A percentile compares a stretch with the other conserved stretches of the same genome.
Conservation (phyloP, 2,329 filamentous ascomycete genomes). For the Cladosporium cucumerinum region DNA sequence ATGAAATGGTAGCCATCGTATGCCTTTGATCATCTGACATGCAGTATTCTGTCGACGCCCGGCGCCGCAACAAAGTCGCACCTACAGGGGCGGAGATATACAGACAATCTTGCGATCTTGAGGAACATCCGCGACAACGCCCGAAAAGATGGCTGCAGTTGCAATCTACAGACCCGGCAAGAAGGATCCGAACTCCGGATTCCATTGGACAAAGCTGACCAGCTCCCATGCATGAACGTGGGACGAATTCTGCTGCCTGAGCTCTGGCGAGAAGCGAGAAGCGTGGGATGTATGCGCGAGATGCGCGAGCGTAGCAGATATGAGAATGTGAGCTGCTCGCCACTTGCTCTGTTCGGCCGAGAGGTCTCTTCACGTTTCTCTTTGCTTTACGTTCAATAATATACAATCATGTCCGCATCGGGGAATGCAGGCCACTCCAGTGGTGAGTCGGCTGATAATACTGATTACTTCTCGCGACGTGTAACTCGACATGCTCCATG, state of each 20-base stretch:
- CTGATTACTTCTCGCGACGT: conserved; percentile 1
- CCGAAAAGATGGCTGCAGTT: background rate
- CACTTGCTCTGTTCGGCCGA: background rate
- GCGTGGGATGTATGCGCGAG: conserved; percentile 7
- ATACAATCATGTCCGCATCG: background rate
- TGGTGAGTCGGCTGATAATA: background rate
- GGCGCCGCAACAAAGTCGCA: background rate
- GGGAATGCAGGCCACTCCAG: background rate
- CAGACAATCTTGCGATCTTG: background rate
- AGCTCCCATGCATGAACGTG: conserved; percentile 7
- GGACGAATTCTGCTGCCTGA: conserved; percentile 12
- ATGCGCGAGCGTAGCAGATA: background rate
- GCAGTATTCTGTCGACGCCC: background rate
- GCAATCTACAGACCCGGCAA: background rate
- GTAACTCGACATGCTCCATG: background rate
- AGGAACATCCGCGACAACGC: background rate
- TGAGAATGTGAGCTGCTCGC: background rate
- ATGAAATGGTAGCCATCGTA: too few species aligned
- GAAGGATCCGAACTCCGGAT: background rate
- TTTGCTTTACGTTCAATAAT: background rate
- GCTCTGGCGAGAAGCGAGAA: background rate
- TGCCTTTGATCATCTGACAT: background rate
- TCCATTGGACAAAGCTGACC: conserved; percentile 7
- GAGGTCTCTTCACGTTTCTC: background rate
- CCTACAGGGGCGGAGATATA: background rate